phyloP scores from a whole-genome alignment of 129 eudicot species.

The Flaveria bidentis region DNA sequence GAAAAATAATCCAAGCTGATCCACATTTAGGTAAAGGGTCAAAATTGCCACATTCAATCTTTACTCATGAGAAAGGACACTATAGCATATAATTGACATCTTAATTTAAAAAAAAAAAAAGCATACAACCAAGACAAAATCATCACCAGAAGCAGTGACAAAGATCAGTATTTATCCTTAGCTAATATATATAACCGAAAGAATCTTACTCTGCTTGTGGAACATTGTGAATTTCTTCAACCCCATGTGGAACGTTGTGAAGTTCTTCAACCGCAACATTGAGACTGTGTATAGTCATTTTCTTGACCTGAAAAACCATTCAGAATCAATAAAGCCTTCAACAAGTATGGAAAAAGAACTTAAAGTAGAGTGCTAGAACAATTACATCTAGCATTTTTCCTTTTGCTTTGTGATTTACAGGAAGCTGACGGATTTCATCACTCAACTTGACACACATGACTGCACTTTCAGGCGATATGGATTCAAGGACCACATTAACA shows the following conservation, averaged over 20 bases:
- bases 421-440: constrained; percentile 83
- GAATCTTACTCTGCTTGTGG: constrained; percentile 42
- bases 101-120: neutral
- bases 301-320: constrained; percentile 66
- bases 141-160: neutral
- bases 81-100: constrained; percentile 4
- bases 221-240: constrained; percentile 54
- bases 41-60: neutral
- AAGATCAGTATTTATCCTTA: neutral
- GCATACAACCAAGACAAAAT: neutral
- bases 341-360: neutral
- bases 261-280: constrained; percentile 72
- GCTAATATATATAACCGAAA: neutral
- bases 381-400: constrained; percentile 61
- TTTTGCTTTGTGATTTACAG: constrained; percentile 77
- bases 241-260: constrained; percentile 41
- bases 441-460: constrained; percentile 64
- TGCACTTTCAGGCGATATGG: constrained; percentile 90
- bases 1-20: neutral
- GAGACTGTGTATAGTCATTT: constrained; percentile 63
- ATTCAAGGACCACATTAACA: constrained; percentile 67
- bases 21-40: constrained; percentile 2
- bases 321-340: constrained; percentile 2
- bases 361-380: neutral
- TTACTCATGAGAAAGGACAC: neutral